These are phyloP conservation scores for Endothia cerciana DNA, from an alignment of 2,329 filamentous ascomycete genomes.

Conservation along the genomic window DNA sequence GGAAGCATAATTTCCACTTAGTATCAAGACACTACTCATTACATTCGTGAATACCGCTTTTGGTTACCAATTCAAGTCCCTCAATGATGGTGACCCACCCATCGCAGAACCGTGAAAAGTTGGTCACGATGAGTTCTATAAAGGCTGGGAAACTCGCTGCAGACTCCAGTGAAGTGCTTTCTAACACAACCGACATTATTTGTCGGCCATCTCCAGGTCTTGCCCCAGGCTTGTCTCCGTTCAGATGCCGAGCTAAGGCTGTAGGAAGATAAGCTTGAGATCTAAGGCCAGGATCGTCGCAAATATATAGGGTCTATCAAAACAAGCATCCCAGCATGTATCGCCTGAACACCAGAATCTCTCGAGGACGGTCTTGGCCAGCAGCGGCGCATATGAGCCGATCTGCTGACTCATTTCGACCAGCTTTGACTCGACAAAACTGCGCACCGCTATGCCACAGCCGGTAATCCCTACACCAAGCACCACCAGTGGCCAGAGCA, in stretches of 20 bases:
- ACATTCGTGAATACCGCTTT: background rate
- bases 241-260: background rate
- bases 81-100: too few species aligned
- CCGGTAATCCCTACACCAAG: conserved; percentile 40
- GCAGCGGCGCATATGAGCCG: conserved; percentile 38
- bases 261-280: conserved; percentile 11
- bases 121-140: too few species aligned
- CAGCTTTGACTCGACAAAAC: conserved; percentile 37
- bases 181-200: background rate
- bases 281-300: conserved; percentile 29
- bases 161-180: background rate
- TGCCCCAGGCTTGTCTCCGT: background rate
- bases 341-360: conserved; percentile 41
- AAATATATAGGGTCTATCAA: conserved; percentile 40
- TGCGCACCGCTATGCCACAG: conserved; percentile 30
- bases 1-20: conserved; percentile 8
- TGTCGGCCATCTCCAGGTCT: background rate
- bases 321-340: conserved; percentile 43
- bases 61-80: too few species aligned
- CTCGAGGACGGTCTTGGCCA: conserved; percentile 39
- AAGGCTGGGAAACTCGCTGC: background rate
- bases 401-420: conserved; percentile 34
- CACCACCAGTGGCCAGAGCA: conserved; percentile 43
- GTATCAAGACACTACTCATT: background rate
- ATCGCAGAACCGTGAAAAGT: too few species aligned